Percentiles rank a stretch among this genome's conserved stretches.
Conservation (phyloP, 2,329 filamentous ascomycete species). For the Pezicula neosporulosa region DNA sequence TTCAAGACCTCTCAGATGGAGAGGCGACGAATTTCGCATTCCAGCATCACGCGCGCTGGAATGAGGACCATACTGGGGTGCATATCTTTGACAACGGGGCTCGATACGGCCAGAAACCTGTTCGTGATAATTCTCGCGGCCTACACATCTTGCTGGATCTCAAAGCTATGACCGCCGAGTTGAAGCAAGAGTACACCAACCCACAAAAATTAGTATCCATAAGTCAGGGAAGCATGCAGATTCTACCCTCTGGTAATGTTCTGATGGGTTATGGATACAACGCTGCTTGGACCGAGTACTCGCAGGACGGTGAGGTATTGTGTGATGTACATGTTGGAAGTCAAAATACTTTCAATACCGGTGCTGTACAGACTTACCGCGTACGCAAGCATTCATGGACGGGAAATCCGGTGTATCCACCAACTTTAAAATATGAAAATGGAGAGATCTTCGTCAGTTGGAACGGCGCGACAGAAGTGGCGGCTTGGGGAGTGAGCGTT, state of each 20-base stretch:
- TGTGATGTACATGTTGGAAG: conserved; percentile 22
- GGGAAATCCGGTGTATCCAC: conserved; percentile 23
- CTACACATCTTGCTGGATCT: conserved; percentile 9
- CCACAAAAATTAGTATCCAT: conserved; percentile 12
- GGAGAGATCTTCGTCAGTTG: conserved; percentile 42
- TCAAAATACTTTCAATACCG: conserved; percentile 16
- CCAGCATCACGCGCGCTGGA: conserved; percentile 43
- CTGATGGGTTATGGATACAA: conserved; percentile 13
- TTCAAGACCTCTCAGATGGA: conserved; percentile 25
- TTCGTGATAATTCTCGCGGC: conserved; percentile 5
- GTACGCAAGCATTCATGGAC: conserved; percentile 32
- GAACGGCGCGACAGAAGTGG: conserved; percentile 46
- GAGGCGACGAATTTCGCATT: conserved; percentile 42
- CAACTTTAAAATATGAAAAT: conserved; percentile 22
- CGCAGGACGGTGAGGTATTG: conserved; percentile 26
- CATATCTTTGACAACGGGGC: conserved; percentile 13
- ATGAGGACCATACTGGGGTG: conserved; percentile 5
- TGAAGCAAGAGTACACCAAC: conserved; percentile 7
- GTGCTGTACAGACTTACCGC: conserved; percentile 30
- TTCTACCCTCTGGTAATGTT: conserved; percentile 10
- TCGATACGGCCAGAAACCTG: conserved; percentile 1
- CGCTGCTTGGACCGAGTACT: conserved; percentile 9
- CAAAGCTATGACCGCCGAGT: conserved; percentile 9
- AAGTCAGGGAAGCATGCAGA: conserved; percentile 15
- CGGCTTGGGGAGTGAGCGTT: not conserved